These are phyloP conservation scores for Ramichloridium luteum DNA, from an alignment of 2,329 filamentous ascomycete genomes.

Conservation along the genomic window DNA sequence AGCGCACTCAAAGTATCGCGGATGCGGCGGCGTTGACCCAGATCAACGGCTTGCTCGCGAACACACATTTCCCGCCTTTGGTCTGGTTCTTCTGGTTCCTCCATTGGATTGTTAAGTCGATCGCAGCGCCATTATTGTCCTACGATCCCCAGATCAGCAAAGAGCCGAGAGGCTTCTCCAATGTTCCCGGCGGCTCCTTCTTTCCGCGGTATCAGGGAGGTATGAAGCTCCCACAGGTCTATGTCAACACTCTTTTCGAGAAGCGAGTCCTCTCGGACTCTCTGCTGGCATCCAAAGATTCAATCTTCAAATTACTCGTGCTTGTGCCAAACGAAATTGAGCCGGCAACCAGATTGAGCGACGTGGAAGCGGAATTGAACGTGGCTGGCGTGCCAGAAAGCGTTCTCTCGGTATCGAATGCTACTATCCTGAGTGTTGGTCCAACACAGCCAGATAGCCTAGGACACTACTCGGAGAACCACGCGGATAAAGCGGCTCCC, in stretches of 20 bases:
- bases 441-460: conserved; percentile 1
- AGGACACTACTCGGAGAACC: conserved; percentile 1
- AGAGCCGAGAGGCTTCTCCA: conserved; percentile 2
- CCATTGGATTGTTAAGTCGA: neutral
- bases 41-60: conserved; percentile 3
- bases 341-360: neutral
- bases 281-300: conserved; percentile 1
- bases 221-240: conserved; percentile 3
- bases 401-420: neutral
- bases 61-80: neutral
- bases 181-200: conserved; percentile 2
- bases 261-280: conserved; percentile 1
- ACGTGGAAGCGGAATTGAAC: neutral
- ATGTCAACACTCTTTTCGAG: conserved; percentile 1
- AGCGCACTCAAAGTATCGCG: conserved; percentile 2
- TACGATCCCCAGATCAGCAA: conserved; percentile 1
- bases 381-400: neutral
- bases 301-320: conserved; percentile 1
- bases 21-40: conserved; percentile 3
- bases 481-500: conserved; percentile 1
- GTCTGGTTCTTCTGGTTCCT: neutral
- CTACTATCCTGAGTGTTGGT: neutral
- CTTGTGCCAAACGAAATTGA: neutral
- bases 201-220: conserved; percentile 3
- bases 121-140: neutral